Conservation (phyloP, 2,329 filamentous ascomycete genomes). For the Stachybotrys elegans region DNA sequence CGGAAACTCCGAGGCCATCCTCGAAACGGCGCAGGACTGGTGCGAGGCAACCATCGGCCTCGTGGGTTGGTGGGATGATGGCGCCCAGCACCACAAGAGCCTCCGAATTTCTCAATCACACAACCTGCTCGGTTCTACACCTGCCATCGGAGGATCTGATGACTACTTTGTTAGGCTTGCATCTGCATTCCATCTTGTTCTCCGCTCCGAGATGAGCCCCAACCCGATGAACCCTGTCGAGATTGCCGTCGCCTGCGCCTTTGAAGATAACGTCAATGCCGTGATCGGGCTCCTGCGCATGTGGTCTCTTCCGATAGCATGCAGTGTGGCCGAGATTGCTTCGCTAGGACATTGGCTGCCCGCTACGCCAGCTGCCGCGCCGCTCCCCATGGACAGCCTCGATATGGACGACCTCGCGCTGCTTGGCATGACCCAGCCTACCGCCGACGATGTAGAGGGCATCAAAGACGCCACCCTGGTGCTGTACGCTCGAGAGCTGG, state of each 20-base stretch:
- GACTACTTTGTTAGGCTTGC: slow-evolving; percentile 72
- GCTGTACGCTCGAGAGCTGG: slow-evolving; percentile 66
- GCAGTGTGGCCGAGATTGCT: slow-evolving; percentile 77
- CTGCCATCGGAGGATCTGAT: slow-evolving; percentile 49
- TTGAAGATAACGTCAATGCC: slow-evolving; percentile 77
- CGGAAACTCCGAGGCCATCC: slow-evolving; percentile 69
- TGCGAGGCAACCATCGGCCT: slow-evolving; percentile 80
- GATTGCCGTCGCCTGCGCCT: slow-evolving; percentile 73
- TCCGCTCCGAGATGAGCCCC: slow-evolving; percentile 67
- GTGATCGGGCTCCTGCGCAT: slow-evolving; percentile 68
- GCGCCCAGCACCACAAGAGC: slow-evolving; percentile 43
- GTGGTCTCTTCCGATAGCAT: slow-evolving; percentile 77
- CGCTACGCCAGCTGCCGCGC: slow-evolving; percentile 27
- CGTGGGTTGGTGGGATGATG: slow-evolving; percentile 88
- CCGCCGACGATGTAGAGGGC: slow-evolving; percentile 55
- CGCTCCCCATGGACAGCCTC: slow-evolving; percentile 58
- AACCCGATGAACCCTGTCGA: slow-evolving; percentile 73
- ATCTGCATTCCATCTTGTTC: slow-evolving; percentile 63
- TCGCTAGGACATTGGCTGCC: slow-evolving; percentile 81
- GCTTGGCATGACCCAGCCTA: slow-evolving; percentile 59
- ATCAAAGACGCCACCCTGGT: slow-evolving; percentile 76
- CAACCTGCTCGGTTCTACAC: slow-evolving; percentile 24
- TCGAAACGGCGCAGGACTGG: slow-evolving; percentile 81
- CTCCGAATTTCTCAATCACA: slow-evolving; percentile 35
- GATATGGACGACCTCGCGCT: slow-evolving; percentile 83